A percentile compares a stretch with the other conserved stretches of the same genome.
These are phyloP conservation scores for Colletotrichum endophyticum DNA, from an alignment of 2,329 filamentous ascomycete genomes.

Conservation along the genomic window DNA sequence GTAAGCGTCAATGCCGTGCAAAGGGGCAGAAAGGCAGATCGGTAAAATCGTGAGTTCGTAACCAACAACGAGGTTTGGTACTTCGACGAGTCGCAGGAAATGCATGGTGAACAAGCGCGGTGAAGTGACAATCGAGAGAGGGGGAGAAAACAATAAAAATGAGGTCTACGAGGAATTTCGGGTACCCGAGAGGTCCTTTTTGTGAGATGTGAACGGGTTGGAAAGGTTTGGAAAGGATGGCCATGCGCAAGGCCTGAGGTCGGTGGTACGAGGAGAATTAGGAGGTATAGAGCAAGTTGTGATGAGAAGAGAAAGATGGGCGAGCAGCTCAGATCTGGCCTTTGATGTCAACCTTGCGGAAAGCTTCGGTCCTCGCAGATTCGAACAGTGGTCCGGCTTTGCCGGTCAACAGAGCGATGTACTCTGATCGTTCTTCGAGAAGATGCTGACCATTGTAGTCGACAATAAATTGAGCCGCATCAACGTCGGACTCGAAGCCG, in stretches of 20 bases:
- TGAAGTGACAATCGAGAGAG: constrained; percentile 6
- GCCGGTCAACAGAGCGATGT: constrained; percentile 74
- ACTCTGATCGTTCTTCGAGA: constrained; percentile 77
- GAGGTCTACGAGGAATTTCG: constrained; percentile 3
- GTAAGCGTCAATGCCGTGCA: constrained; percentile 12
- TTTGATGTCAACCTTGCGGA: constrained; percentile 93
- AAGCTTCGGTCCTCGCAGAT: constrained; percentile 72
- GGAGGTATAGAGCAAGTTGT: constrained; percentile 10
- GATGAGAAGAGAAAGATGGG: constrained; percentile 1
- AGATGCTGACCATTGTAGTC: constrained; percentile 78
- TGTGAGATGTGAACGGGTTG: neutral
- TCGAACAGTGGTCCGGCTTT: constrained; percentile 81
- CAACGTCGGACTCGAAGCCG: constrained; percentile 90
- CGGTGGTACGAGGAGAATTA: neutral
- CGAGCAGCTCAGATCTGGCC: constrained; percentile 77
- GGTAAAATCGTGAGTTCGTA: constrained; percentile 7
- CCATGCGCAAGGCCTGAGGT: neutral
- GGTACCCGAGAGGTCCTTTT: neutral
- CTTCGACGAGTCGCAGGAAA: neutral
- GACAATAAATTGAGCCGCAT: constrained; percentile 89
- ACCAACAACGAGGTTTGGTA: neutral
- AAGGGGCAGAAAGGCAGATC: neutral
- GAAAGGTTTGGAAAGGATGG: neutral
- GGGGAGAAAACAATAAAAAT: constrained; percentile 5
- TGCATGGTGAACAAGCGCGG: constrained; percentile 7